Conservation (phyloP, 805 yeast species). For the Diddensiella transvaalensis region DNA sequence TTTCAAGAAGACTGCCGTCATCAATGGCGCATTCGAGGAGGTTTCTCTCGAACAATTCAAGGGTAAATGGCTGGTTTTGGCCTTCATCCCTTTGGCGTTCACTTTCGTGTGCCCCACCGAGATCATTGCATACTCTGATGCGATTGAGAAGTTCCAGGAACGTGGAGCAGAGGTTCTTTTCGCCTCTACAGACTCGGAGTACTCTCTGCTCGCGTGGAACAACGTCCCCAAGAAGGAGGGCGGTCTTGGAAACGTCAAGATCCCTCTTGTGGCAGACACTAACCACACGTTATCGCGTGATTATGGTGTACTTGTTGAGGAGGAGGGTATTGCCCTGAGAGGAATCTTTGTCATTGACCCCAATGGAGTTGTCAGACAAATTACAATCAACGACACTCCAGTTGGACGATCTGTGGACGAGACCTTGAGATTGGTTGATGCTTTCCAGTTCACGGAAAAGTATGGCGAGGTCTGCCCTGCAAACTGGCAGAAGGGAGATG, state of each 20-base stretch:
- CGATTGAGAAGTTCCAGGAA: constrained; percentile 81
- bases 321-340: constrained; percentile 95
- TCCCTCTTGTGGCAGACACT: constrained; percentile 94
- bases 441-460: constrained; percentile 99
- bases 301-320: constrained; percentile 97
- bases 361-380: constrained; percentile 89
- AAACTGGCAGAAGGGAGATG: constrained; percentile 96
- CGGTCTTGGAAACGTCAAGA: constrained; percentile 93
- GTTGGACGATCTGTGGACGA: constrained; percentile 99
- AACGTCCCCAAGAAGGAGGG: constrained; percentile 94
- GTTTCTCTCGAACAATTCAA: constrained; percentile 89
- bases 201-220: constrained; percentile 97
- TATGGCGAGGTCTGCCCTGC: constrained; percentile 99
- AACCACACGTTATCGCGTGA: constrained; percentile 92
- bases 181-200: constrained; percentile 98
- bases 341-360: constrained; percentile 99
- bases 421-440: constrained; percentile 95
- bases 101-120: constrained; percentile 99
- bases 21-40: constrained; percentile 95
- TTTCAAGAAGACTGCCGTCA: constrained; percentile 95
- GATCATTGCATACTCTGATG: constrained; percentile 97
- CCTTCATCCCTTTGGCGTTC: constrained; percentile 98
- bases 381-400: constrained; percentile 97
- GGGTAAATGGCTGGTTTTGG: constrained; percentile 97
- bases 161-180: constrained; percentile 86